A percentile compares a stretch with the other conserved stretches of the same genome.
These are phyloP conservation scores for Verticillium klebahnii DNA, from an alignment of 2,329 filamentous ascomycete genomes.

Conservation along the genomic window DNA sequence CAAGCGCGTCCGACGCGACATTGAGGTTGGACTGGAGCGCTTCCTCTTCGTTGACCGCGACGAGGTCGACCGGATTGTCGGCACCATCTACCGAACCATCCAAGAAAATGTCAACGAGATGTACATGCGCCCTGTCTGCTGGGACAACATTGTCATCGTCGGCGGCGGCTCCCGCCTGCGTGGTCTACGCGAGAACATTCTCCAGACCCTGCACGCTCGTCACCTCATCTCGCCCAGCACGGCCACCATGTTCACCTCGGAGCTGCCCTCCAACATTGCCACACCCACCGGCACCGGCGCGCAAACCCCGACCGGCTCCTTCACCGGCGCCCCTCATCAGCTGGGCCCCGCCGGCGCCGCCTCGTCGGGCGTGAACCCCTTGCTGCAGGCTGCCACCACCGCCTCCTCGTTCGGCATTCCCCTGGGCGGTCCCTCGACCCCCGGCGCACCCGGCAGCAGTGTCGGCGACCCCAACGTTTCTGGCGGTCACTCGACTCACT, in stretches of 20 bases:
- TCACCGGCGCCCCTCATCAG: conserved; percentile 51
- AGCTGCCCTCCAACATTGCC: conserved; percentile 88
- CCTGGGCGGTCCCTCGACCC: conserved; percentile 32
- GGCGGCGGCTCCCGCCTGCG: conserved; percentile 72
- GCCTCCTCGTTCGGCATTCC: conserved; percentile 51
- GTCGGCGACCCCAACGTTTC: conserved; percentile 29
- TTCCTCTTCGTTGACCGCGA: conserved; percentile 65
- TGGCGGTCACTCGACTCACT: conserved; percentile 41
- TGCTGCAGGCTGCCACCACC: conserved; percentile 86
- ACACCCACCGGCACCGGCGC: conserved; percentile 87
- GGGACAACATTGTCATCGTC: conserved; percentile 88
- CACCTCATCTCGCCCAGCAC: conserved; percentile 90
- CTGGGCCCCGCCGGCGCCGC: conserved; percentile 33
- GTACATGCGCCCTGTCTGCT: conserved; percentile 78
- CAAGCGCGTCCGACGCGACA: conserved; percentile 58
- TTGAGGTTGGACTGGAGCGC: conserved; percentile 74
- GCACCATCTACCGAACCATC: conserved; percentile 77
- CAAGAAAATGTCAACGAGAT: conserved; percentile 73
- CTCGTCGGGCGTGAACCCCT: conserved; percentile 71
- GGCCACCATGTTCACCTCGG: conserved; percentile 94
- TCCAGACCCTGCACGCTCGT: conserved; percentile 73
- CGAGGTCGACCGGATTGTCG: conserved; percentile 79
- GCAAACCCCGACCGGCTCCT: conserved; percentile 74
- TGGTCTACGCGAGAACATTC: conserved; percentile 85
- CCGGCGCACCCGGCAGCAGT: conserved; percentile 31